Base-by-base conservation (phyloP, 164 flowering plant genomes). In the Macadamia integrifolia region DNA sequence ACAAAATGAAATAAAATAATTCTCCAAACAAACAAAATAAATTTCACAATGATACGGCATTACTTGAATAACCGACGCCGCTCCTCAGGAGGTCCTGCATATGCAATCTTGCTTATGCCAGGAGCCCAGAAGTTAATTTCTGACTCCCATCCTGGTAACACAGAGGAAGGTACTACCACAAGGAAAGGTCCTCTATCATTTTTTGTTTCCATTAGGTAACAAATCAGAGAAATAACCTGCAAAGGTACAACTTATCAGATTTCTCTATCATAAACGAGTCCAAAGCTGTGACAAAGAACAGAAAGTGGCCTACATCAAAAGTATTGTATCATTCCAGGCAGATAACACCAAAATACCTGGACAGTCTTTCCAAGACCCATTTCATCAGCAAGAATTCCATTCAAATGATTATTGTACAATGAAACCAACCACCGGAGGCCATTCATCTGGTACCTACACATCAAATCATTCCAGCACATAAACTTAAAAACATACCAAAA, bases 301-400 rank as follows among this genome's bases (percentile, higher is more conserved):
- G 53, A 44, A 62, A 62, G 64, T 17, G 31, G 50, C 64, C 35
- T 30, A 29, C 28, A 15, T 23, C 43, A 44, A 23, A 28, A 56
- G n/a, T 63, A 29, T 18, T 11, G 12, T 31, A 23, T 3, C 9
- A 29, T 8, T 42, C 44, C 11, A 30, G 31, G 15, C 11, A 30
- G 31, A 23, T 23, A 43, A 9, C 50, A 46, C 50, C 17, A 44
- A 13, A 56, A 46, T 76, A 90, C 98, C 94, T 94, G 99, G 73
- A 94, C 97, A 72, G 99, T 94, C 85, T 94, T 94, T 32, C 99
- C 99, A 60, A 94, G 87, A 56, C 99, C 99, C 99, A 94, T 94
- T 83, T 94, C 99, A 81, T 94, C 99, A 64, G 99, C 99, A 70
- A 94, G 91, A 68, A 94, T 94, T 48, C 99, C 99, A 86, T 94